Conservation (phyloP, 495 filamentous ascomycete species). For the Penicillium mononematosum region DNA sequence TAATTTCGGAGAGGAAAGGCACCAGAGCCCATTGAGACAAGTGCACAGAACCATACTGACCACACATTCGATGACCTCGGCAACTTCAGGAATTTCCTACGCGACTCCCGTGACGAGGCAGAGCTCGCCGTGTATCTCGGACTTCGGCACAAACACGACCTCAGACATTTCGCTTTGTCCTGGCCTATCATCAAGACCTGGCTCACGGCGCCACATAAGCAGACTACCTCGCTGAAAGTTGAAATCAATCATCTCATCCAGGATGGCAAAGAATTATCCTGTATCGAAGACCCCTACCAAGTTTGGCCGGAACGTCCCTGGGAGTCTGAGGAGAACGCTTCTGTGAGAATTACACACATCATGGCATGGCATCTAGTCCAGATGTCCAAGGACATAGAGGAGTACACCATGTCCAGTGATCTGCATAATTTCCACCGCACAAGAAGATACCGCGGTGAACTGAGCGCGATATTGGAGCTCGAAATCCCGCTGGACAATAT, state of each 20-base stretch:
- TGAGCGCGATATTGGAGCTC: background rate
- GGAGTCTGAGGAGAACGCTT: background rate
- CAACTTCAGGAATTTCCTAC: background rate
- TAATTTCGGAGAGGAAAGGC: background rate
- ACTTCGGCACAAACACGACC: background rate
- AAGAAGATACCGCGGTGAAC: background rate
- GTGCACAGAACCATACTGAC: background rate
- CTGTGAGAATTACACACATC: background rate
- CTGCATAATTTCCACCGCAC: background rate
- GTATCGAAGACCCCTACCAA: background rate
- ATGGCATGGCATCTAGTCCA: constrained; percentile 2
- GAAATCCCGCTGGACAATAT: background rate
- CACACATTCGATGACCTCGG: background rate
- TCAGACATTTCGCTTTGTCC: constrained; percentile 1
- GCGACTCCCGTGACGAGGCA: background rate
- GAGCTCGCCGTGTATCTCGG: background rate
- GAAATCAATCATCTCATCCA: background rate
- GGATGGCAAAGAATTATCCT: background rate
- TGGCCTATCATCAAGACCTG: background rate
- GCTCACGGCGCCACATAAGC: background rate
- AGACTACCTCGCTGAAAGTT: too few relatives aligned
- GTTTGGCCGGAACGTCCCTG: background rate
- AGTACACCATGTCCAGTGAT: background rate
- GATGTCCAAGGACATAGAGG: background rate
- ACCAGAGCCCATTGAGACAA: background rate